These are phyloP conservation scores for Lactarius pseudohatsudake DNA, from an alignment of 768 basidiomycete genomes.

Conservation along the genomic window DNA sequence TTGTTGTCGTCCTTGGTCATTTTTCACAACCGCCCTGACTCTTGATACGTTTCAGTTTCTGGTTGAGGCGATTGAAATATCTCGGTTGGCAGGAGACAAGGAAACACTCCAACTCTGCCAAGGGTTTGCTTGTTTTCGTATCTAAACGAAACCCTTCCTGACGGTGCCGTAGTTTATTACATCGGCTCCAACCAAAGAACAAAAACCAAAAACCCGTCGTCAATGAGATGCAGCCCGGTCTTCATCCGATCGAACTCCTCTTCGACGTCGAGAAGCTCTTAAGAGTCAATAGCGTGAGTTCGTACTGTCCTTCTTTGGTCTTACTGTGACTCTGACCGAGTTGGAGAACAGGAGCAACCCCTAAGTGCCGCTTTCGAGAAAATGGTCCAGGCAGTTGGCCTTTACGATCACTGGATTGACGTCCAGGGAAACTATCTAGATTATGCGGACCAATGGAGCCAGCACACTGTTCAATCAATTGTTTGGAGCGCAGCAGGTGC, in stretches of 20 bases:
- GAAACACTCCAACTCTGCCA: constrained; percentile 77
- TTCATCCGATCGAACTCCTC: constrained; percentile 74
- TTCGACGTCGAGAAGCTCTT: constrained; percentile 78
- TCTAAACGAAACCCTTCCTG: constrained; percentile 1
- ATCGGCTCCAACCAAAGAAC: constrained; percentile 61
- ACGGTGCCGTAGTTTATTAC: constrained; percentile 52
- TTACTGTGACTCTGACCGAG: neutral
- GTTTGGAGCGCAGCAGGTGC: constrained; percentile 71
- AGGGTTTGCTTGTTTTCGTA: constrained; percentile 45
- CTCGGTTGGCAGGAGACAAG: constrained; percentile 70
- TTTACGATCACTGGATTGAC: constrained; percentile 74
- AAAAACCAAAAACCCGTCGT: constrained; percentile 50
- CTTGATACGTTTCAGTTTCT: constrained; percentile 50
- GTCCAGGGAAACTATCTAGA: constrained; percentile 47
- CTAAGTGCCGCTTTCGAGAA: constrained; percentile 58
- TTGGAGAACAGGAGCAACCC: constrained; percentile 20
- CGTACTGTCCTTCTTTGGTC: constrained; percentile 4
- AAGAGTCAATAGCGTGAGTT: constrained; percentile 57
- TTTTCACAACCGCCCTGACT: neutral
- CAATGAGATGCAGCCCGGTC: constrained; percentile 73
- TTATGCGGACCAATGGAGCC: constrained; percentile 66
- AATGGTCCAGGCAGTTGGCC: constrained; percentile 60
- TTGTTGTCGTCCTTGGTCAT: constrained; percentile 31
- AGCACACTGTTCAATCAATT: constrained; percentile 71
- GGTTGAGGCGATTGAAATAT: constrained; percentile 74